These are phyloP conservation scores for Pythium volutum DNA, from an alignment of 352 stramenopile species.

Conservation along the genomic window DNA sequence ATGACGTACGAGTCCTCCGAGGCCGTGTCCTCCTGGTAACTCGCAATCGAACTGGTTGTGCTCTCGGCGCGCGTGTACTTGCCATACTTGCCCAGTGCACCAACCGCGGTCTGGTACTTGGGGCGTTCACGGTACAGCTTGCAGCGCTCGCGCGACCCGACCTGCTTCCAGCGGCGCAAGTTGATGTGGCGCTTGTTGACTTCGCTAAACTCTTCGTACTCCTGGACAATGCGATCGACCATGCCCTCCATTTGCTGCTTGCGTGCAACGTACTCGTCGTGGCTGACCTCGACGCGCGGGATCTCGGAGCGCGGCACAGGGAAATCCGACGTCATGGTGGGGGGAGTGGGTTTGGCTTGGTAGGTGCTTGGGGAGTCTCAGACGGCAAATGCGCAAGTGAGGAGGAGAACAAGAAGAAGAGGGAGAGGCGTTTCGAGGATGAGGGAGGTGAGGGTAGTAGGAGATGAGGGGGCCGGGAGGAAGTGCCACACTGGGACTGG, in stretches of 20 bases:
- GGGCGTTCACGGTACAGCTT: conserved; percentile 26
- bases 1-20: conserved; percentile 17
- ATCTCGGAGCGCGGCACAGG: conserved; percentile 33
- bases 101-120: conserved; percentile 18
- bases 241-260: conserved; percentile 27
- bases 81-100: conserved; percentile 8
- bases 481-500: too few species aligned
- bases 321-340: conserved; percentile 32
- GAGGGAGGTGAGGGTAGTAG: too few species aligned
- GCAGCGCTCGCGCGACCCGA: conserved; percentile 21
- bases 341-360: background rate
- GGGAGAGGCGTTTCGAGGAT: too few species aligned
- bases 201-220: conserved; percentile 28
- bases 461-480: too few species aligned
- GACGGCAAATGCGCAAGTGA: conserved; percentile 17
- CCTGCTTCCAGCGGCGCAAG: conserved; percentile 23
- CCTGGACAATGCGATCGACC: conserved; percentile 33
- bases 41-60: too few species aligned
- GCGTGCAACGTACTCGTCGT: conserved; percentile 21
- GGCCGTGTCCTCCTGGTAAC: conserved; percentile 2
- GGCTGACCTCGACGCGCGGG: conserved; percentile 22
- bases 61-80: conserved; percentile 11
- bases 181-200: conserved; percentile 27
- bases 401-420: too few species aligned
- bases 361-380: background rate